These are phyloP conservation scores for Oryza glumipatula DNA, from an alignment of 176 grass and related monocot genomes.

Conservation along the genomic window DNA sequence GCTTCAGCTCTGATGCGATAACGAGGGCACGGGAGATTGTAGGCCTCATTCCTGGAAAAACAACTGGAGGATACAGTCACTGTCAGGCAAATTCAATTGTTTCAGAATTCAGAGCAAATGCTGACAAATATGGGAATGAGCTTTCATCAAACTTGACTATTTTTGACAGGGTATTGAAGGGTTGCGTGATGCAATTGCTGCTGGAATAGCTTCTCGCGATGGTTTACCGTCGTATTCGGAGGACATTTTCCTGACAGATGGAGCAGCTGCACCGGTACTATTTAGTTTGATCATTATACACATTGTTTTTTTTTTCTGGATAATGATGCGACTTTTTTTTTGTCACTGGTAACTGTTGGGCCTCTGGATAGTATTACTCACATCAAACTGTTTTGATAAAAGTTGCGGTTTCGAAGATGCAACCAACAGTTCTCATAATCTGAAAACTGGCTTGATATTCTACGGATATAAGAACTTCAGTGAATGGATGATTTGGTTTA, in stretches of 20 bases:
- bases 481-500: background rate
- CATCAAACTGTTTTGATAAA: background rate
- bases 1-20: slow-evolving; percentile 59
- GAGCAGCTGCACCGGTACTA: slow-evolving; percentile 63
- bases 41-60: slow-evolving; percentile 56
- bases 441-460: background rate
- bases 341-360: background rate
- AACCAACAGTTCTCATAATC: background rate
- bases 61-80: slow-evolving; percentile 79
- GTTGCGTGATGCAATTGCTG: slow-evolving; percentile 57
- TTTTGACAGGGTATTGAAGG: slow-evolving; percentile 65
- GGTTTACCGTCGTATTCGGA: slow-evolving; percentile 55
- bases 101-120: slow-evolving; percentile 13
- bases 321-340: background rate
- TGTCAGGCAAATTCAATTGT: slow-evolving; percentile 58
- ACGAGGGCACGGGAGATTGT: slow-evolving; percentile 61
- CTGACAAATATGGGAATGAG: background rate
- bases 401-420: background rate
- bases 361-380: background rate
- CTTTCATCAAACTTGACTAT: slow-evolving; percentile 22
- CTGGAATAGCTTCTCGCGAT: slow-evolving; percentile 65
- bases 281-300: background rate
- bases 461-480: background rate
- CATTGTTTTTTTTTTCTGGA: background rate
- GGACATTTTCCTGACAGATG: slow-evolving; percentile 87